Conservation (phyloP, 2,329 filamentous ascomycete species). For the Pyrenophora tritici-repentis region DNA sequence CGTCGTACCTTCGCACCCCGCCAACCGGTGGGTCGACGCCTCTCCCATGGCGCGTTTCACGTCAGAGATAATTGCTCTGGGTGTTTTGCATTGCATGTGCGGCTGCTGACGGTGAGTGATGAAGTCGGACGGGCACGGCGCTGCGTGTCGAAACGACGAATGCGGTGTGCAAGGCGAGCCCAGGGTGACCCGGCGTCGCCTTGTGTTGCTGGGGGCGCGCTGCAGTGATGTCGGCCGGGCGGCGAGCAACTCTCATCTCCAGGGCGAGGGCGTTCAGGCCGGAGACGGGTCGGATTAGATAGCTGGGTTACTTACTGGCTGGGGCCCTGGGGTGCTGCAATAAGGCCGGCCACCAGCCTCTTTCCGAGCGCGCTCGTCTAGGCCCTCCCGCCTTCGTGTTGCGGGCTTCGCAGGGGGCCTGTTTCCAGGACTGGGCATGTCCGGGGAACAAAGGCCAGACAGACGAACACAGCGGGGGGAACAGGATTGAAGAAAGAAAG, state of each 20-base stretch:
- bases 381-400: slow-evolving; percentile 19
- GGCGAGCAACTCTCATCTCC: slow-evolving; percentile 5
- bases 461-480: neutral
- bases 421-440: slow-evolving; percentile 8
- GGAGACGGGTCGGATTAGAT: slow-evolving; percentile 9
- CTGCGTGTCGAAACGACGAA: slow-evolving; percentile 7
- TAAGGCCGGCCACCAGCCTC: slow-evolving; percentile 10
- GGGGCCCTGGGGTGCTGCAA: slow-evolving; percentile 4
- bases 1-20: slow-evolving; percentile 20
- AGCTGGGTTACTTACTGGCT: neutral
- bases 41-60: slow-evolving; percentile 23
- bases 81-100: slow-evolving; percentile 23
- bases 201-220: too few species aligned
- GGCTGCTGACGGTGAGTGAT: slow-evolving; percentile 10
- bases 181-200: neutral
- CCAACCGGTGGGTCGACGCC: slow-evolving; percentile 24
- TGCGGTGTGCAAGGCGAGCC: slow-evolving; percentile 7
- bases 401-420: slow-evolving; percentile 26
- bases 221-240: neutral
- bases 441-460: slow-evolving; percentile 14
- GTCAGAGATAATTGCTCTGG: slow-evolving; percentile 15
- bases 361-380: slow-evolving; percentile 20
- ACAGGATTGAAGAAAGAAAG: too few species aligned
- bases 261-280: slow-evolving; percentile 1
- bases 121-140: neutral